Evolutionary conservation across 352 stramenopile genomes (phyloP), one percentile per base, ranked within the genome.

Genomic region (Phytophthora capsici): DNA sequence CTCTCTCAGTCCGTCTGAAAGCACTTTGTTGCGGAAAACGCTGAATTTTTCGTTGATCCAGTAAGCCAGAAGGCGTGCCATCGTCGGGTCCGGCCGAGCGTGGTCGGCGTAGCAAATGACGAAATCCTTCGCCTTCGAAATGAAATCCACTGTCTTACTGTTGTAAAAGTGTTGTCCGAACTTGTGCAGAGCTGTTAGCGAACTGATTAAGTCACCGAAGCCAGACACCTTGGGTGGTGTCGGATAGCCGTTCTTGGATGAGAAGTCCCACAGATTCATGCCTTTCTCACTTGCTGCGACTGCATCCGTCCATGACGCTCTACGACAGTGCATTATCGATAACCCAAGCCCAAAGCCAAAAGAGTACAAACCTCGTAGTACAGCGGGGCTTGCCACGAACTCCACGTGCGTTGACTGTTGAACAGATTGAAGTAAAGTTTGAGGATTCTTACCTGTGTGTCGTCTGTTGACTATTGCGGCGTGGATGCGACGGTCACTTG

Each of bases 91-190:
- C n/a, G n/a, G n/a, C n/a, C n/a, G n/a, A n/a, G n/a, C n/a, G n/a
- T n/a, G n/a, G n/a, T n/a, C n/a, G n/a, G n/a, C n/a, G n/a, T n/a
- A n/a, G n/a, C n/a, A n/a, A 28, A 57, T 51, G 9, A 63, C 17
- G 34, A 69, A 69, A 17, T 52, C 38, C 22, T 44, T 40, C 3
- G 61, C 46, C 0, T 8, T 28, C 12, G 23, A 28, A 17, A 69
- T 55, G 26, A 69, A 54, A 4, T 40, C 22, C 14, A 17, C 12
- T 10, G 43, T 53, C 17, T 53, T 32, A 19, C 25, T 57, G 38
- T 65, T 65, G 38, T 58, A 57, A 16, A 57, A 65, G 14, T 57
- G 13, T 13, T 65, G 46, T 22, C 17, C 41, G 16, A 65, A 65
- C 26, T 57, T 65, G 26, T 57, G 9, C 7, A 54, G 30, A 4